Conservation (phyloP, 2,329 filamentous ascomycete species). For the Albifimbria verrucaria region DNA sequence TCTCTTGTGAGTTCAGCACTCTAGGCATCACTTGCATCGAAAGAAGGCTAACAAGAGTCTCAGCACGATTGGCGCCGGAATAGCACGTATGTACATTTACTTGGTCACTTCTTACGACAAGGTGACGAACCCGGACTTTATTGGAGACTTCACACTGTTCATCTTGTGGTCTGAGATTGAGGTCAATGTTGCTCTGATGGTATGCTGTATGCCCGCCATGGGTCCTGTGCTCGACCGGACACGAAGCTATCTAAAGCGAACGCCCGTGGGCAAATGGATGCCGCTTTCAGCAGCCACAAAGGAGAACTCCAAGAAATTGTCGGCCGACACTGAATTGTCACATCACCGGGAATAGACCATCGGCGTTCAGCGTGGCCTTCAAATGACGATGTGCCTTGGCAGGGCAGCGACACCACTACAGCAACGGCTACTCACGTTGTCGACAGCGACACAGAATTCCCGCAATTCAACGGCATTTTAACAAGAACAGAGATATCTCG, state of each 20-base stretch:
- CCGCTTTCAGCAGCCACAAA: not conserved
- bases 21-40: not conserved
- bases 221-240: not conserved
- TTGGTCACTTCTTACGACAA: conserved; percentile 1
- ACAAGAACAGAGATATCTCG: not conserved
- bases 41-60: not conserved
- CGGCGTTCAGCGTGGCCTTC: not conserved
- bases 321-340: not conserved
- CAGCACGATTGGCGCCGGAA: not conserved
- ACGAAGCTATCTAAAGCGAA: not conserved
- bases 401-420: not conserved
- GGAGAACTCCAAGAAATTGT: not conserved
- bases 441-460: not conserved
- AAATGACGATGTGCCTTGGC: not conserved
- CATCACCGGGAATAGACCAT: not conserved
- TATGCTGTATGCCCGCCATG: not conserved
- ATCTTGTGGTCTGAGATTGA: conserved; percentile 1
- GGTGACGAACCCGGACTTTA: conserved; percentile 1
- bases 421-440: not conserved
- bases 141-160: not conserved
- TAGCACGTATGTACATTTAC: not conserved
- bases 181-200: not conserved
- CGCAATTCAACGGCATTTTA: not conserved
- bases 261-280: not conserved
- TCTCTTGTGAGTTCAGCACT: not conserved